Conservation (phyloP, 345 rosid species). For the Kandelia obovata region DNA sequence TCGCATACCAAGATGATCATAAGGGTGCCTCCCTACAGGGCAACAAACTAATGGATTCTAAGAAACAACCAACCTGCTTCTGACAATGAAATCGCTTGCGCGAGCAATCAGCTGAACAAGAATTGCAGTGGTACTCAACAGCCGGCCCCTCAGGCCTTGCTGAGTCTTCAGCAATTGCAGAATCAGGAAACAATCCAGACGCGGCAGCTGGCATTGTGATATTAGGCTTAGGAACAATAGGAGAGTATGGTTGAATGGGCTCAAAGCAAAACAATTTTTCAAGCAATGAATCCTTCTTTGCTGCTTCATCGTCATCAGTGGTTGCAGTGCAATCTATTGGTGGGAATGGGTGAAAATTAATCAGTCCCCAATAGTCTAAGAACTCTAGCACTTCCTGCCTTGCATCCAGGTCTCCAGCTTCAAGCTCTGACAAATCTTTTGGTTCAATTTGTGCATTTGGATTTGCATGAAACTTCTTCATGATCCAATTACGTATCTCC, state of each 20-base stretch:
- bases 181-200: slow-evolving; percentile 70
- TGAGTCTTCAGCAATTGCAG: slow-evolving; percentile 70
- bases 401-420: slow-evolving; percentile 68
- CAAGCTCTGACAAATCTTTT: slow-evolving; percentile 75
- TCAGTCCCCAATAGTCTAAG: slow-evolving; percentile 98
- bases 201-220: slow-evolving; percentile 46
- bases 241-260: slow-evolving; percentile 45
- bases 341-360: slow-evolving; percentile 89
- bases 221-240: slow-evolving; percentile 43
- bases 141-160: slow-evolving; percentile 73
- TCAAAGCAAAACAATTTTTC: slow-evolving; percentile 75
- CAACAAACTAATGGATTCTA: slow-evolving; percentile 8
- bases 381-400: slow-evolving; percentile 91
- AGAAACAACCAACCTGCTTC: slow-evolving; percentile 63
- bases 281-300: slow-evolving; percentile 47
- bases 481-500: slow-evolving; percentile 83
- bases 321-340: slow-evolving; percentile 37
- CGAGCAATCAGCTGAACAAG: slow-evolving; percentile 98
- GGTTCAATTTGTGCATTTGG: slow-evolving; percentile 56
- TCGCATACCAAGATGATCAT: background rate
- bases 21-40: background rate
- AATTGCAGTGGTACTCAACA: slow-evolving; percentile 97
- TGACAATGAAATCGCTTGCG: slow-evolving; percentile 99
- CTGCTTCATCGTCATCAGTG: slow-evolving; percentile 35
- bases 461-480: slow-evolving; percentile 75